A percentile compares a stretch with the other conserved stretches of the same genome.
phyloP scores from a whole-genome alignment of 768 basidiomycete genomes.

The Suillus discolor region DNA sequence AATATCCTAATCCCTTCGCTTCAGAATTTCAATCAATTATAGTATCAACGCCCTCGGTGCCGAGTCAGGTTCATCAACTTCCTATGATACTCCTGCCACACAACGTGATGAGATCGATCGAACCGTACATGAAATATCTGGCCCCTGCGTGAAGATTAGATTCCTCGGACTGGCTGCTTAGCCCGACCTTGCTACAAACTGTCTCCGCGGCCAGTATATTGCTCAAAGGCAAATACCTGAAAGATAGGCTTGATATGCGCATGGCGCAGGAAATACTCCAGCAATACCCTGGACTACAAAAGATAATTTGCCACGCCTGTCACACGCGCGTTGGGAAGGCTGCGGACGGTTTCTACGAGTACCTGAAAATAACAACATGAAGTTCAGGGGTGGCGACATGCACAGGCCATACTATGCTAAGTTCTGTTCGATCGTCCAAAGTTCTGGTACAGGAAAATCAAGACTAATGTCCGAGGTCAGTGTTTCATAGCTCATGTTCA shows the following conservation, averaged over 20 bases:
- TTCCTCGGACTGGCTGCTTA: too few relatives aligned
- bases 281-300: neutral
- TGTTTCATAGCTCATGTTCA: neutral
- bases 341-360: constrained; percentile 22
- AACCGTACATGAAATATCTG: too few relatives aligned
- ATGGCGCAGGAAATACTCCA: neutral
- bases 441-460: constrained; percentile 25
- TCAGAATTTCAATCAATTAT: too few relatives aligned
- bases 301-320: neutral
- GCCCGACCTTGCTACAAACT: too few relatives aligned
- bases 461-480: constrained; percentile 15
- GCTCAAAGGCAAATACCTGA: neutral
- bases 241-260: neutral
- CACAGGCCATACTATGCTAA: constrained; percentile 12
- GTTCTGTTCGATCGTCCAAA: constrained; percentile 19
- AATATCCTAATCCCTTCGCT: too few relatives aligned
- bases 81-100: too few relatives aligned
- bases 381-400: neutral
- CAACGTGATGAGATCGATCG: too few relatives aligned
- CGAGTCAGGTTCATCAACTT: too few relatives aligned
- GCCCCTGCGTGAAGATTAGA: too few relatives aligned
- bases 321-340: neutral
- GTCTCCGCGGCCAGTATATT: neutral
- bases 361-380: constrained; percentile 15
- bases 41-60: too few relatives aligned